Percentiles rank a stretch among this genome's conserved stretches.
These are phyloP conservation scores for Asparagopsis taxiformis DNA, from an alignment of 31 red algal species.

Conservation along the genomic window DNA sequence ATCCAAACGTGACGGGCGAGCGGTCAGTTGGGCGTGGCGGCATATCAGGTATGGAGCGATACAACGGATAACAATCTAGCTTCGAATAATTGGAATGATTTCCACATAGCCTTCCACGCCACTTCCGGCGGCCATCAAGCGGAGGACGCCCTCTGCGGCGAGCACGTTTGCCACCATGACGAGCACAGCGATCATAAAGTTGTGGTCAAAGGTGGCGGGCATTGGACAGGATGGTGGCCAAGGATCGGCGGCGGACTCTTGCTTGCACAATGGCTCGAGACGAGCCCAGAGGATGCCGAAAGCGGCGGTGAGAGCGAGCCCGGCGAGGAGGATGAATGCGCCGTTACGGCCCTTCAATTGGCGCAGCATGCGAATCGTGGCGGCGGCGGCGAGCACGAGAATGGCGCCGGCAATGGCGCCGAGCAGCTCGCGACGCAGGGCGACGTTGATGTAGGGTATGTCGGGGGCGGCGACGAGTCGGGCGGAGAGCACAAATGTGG, in stretches of 20 bases:
- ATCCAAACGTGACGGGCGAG: no score
- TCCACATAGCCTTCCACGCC: constrained; percentile 72
- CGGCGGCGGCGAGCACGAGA: constrained; percentile 29
- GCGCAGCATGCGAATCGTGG: constrained; percentile 51
- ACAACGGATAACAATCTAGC: neutral
- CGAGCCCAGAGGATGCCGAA: constrained; percentile 62
- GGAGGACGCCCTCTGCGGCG: constrained; percentile 81
- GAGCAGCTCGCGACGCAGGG: constrained; percentile 37
- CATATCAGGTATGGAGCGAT: neutral
- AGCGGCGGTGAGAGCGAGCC: constrained; percentile 27
- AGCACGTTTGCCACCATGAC: constrained; percentile 79
- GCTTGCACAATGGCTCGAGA: constrained; percentile 37
- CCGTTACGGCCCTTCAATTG: constrained; percentile 71
- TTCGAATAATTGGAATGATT: constrained; percentile 54
- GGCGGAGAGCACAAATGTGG: constrained; percentile 36
- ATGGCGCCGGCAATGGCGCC: constrained; percentile 64
- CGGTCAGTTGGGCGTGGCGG: no score
- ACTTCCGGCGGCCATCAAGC: constrained; percentile 82
- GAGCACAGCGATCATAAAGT: constrained; percentile 63
- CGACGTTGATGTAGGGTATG: constrained; percentile 46
- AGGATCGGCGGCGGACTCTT: neutral
- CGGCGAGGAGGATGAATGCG: constrained; percentile 64
- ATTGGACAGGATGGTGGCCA: constrained; percentile 63
- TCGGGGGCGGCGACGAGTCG: constrained; percentile 24
- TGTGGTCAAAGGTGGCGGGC: constrained; percentile 74